Evolutionary conservation across 495 filamentous ascomycete species (phyloP).

Genomic region (Xylaria curta): DNA sequence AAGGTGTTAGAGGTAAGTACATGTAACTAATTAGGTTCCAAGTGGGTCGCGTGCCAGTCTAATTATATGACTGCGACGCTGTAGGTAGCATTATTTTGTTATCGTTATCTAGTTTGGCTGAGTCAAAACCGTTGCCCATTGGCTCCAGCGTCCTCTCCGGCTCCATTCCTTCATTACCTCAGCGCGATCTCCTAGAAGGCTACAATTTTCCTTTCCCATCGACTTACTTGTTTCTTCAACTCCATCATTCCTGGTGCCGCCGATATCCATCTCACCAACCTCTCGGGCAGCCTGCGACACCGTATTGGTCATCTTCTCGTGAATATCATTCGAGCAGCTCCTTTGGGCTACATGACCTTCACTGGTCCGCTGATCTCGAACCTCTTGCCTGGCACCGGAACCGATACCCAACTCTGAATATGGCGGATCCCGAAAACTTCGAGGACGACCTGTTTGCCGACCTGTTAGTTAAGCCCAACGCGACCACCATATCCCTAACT

Average conservation of each 20-base stretch:
- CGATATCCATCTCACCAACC: not conserved
- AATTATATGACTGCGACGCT: not conserved
- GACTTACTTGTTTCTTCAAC: constrained; percentile 4
- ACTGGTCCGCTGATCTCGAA: constrained; percentile 1
- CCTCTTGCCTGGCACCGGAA: not conserved
- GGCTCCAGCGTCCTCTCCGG: constrained; percentile 29
- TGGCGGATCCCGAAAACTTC: constrained; percentile 88
- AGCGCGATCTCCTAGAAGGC: constrained; percentile 29
- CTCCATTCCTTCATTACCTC: constrained; percentile 23
- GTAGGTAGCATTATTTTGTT: not conserved
- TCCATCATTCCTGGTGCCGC: not conserved
- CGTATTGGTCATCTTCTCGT: not conserved
- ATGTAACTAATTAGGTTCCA: not conserved
- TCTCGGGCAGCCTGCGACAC: not conserved
- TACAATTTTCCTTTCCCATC: constrained; percentile 21
- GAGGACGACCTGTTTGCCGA: constrained; percentile 99
- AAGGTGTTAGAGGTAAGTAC: too few species aligned
- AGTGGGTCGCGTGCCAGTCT: constrained; percentile 1
- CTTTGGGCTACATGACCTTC: not conserved
- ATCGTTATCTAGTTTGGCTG: constrained; percentile 16
- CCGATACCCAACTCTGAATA: constrained; percentile 43
- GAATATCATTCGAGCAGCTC: not conserved
- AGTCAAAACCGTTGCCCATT: constrained; percentile 25
- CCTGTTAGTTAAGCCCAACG: constrained; percentile 67
- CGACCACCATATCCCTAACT: not conserved